These are phyloP conservation scores for Picea glauca DNA, from an alignment of 75 land plant genomes.

Conservation along the genomic window DNA sequence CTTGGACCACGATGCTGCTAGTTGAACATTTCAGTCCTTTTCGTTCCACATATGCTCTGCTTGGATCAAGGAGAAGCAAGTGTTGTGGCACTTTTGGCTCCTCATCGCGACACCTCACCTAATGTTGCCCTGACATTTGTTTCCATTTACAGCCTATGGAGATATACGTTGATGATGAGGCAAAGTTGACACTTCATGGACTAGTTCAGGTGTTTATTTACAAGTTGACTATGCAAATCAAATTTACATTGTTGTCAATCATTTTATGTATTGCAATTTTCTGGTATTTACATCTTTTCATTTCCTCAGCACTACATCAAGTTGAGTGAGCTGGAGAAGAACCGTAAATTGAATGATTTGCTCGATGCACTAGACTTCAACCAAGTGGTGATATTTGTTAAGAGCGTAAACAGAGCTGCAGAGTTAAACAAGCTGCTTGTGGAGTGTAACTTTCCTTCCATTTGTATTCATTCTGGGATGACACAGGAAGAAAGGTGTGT, in stretches of 20 bases:
- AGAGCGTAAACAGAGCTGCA: conserved; percentile 93
- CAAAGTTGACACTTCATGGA: conserved; percentile 97
- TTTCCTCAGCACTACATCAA: conserved; percentile 94
- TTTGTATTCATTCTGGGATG: conserved; percentile 99
- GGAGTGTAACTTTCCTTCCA: conserved; percentile 98
- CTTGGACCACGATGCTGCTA: conserved; percentile 14
- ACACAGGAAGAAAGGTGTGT: conserved; percentile 92
- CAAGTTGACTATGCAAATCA: background rate
- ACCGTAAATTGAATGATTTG: conserved; percentile 94
- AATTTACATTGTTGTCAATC: background rate
- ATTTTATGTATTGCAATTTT: background rate
- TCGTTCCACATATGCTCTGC: conserved; percentile 14
- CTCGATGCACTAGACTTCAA: conserved; percentile 99
- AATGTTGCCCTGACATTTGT: conserved; percentile 54
- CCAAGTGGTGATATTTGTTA: conserved; percentile 98
- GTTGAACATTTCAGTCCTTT: conserved; percentile 15
- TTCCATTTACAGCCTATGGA: conserved; percentile 97
- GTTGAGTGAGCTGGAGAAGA: conserved; percentile 89
- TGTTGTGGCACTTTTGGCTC: conserved; percentile 24
- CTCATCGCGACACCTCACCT: conserved; percentile 42
- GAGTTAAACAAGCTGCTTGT: conserved; percentile 94
- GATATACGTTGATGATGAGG: conserved; percentile 99
- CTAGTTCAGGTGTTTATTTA: conserved; percentile 76
- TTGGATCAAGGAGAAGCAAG: conserved; percentile 24
- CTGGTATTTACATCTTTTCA: background rate